A percentile compares a stretch with the other conserved stretches of the same genome.
Conservation (phyloP, 805 yeast species). For the Wickerhamomyces xylosicus region DNA sequence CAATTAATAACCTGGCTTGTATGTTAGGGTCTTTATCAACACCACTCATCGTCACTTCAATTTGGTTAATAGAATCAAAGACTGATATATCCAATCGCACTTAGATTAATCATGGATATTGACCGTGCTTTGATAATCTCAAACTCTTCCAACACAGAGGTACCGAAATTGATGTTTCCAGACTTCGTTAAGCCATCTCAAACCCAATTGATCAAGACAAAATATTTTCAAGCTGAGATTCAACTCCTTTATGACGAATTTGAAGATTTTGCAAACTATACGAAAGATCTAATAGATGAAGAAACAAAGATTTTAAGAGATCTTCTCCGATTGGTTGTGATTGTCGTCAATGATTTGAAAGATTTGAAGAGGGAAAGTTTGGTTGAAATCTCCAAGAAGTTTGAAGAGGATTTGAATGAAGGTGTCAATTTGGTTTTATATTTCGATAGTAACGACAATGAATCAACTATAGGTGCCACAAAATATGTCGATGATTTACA, state of each 20-base stretch:
- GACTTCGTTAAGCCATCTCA: background rate
- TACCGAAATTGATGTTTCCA: background rate
- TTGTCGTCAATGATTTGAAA: background rate
- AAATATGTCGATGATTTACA: background rate
- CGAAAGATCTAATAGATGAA: background rate
- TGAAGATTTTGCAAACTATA: background rate
- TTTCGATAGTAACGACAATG: background rate
- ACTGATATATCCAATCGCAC: no score
- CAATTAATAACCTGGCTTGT: no score
- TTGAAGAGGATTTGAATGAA: background rate
- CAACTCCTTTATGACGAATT: background rate
- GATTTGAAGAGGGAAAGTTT: background rate
- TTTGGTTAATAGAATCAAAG: no score
- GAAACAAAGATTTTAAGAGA: background rate
- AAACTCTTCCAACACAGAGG: no score
- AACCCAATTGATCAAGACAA: background rate
- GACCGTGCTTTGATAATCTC: no score
- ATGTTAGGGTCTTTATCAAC: no score
- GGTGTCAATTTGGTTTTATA: background rate
- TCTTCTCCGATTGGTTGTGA: background rate
- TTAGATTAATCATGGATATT: no score
- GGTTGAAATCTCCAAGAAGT: background rate
- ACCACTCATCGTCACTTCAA: no score
- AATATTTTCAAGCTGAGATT: background rate
- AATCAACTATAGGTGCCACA: no score